Base-by-base conservation (phyloP, 768 basidiomycete species). In the Amanita brunnescens region DNA sequence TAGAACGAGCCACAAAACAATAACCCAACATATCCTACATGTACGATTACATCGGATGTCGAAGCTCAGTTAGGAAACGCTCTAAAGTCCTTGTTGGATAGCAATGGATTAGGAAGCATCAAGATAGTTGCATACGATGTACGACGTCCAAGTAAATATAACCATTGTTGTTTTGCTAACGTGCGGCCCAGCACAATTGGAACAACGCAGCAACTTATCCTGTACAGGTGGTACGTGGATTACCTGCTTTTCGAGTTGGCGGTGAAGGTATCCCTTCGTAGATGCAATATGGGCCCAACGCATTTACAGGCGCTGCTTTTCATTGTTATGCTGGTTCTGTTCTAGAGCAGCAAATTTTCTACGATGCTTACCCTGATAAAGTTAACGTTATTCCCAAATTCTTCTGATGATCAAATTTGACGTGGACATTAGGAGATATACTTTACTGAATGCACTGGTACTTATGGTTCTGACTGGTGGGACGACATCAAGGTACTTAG, bases 381-480 rank as follows among this genome's bases (percentile, higher is more conserved):
- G 79, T 75, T 47, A 6, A 24, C 26, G 3, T 13, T 30, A 3
- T 13, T 6, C 3, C 18, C 14, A 39, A 20, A 10, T 32, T 13
- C 29, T 3, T 13, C 30, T 2, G 16, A 12, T 34, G 14, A 40
- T 40, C 6, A n/a, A 41, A 23, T 13, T n/a, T n/a, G n/a, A n/a
- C n/a, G n/a, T n/a, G n/a, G n/a, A n/a, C n/a, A n/a, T 12, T 26
- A 74, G 70, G 75, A 66, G 56, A 70, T 77, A 14, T 76, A 73
- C 51, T 74, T 77, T 53, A 75, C 77, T 0, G 86, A 89, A 63
- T 88, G 87, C 59, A 64, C 78, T 1, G 85, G 87, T 5, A 79
- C 74, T 0, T 63, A 76, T 49, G 81, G 83, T 12, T 75, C 76
- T 7, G 83, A 87, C 60, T 89, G 85, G 86, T 90, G 87, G 87